phyloP scores from a whole-genome alignment of 768 basidiomycete species.

The Atractiella rhizophila region DNA sequence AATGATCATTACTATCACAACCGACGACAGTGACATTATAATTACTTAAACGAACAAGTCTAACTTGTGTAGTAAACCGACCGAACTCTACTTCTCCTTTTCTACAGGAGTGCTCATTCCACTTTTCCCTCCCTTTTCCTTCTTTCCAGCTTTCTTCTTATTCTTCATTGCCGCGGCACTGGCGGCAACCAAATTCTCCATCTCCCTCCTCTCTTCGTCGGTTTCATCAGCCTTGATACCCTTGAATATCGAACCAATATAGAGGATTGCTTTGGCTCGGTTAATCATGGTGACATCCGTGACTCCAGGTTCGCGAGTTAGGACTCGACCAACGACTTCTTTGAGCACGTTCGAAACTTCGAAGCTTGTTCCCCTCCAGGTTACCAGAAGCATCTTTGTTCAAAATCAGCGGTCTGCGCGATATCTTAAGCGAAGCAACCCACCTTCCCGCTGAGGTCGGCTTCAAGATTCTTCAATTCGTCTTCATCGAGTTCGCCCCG shows the following conservation, averaged over 20 bases:
- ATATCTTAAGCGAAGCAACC: slow-evolving; percentile 5
- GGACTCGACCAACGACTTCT: slow-evolving; percentile 33
- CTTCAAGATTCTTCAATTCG: slow-evolving; percentile 57
- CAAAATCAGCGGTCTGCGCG: background rate
- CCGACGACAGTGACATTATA: no score
- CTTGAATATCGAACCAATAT: slow-evolving; percentile 78
- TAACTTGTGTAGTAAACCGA: no score
- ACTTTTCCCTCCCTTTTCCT: no score
- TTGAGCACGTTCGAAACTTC: slow-evolving; percentile 78
- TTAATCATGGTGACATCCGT: slow-evolving; percentile 46
- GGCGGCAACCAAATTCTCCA: slow-evolving; percentile 45
- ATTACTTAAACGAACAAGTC: no score
- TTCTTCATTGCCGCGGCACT: slow-evolving; percentile 8
- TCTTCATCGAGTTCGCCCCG: slow-evolving; percentile 64
- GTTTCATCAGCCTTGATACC: slow-evolving; percentile 58
- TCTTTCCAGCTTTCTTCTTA: slow-evolving; percentile 6
- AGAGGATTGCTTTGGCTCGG: slow-evolving; percentile 68
- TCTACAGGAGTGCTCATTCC: background rate
- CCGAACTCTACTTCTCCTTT: background rate
- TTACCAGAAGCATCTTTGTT: slow-evolving; percentile 62
- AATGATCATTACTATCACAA: no score
- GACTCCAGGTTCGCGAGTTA: slow-evolving; percentile 44
- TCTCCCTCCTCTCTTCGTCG: slow-evolving; percentile 75
- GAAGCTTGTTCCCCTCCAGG: slow-evolving; percentile 88
- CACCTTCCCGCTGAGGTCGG: slow-evolving; percentile 79